Conservation (phyloP, 495 filamentous ascomycete genomes). For the Aspergillus funiculosus region DNA sequence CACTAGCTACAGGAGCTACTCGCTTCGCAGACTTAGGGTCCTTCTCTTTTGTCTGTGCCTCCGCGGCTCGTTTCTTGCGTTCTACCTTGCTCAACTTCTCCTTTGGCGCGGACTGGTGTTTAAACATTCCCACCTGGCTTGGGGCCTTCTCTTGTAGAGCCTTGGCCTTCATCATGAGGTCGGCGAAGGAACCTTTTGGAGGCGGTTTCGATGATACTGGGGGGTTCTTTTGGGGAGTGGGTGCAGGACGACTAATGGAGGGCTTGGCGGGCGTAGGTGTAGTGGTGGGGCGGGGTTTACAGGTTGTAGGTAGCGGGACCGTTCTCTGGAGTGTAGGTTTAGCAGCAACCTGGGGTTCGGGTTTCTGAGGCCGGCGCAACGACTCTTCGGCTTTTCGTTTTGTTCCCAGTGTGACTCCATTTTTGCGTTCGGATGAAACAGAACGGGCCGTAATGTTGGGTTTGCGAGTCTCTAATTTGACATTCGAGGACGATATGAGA, state of each 20-base stretch:
- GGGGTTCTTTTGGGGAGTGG: constrained; percentile 18
- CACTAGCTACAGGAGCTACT: constrained; percentile 16
- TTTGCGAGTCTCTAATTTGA: constrained; percentile 27
- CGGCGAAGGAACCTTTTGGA: constrained; percentile 40
- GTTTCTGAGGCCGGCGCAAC: constrained; percentile 27
- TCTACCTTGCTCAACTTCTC: constrained; percentile 37
- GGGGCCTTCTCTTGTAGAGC: constrained; percentile 33
- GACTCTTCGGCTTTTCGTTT: constrained; percentile 45
- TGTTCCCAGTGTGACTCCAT: constrained; percentile 23
- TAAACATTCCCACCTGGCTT: constrained; percentile 30
- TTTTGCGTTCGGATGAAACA: constrained; percentile 18
- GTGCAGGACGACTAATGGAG: constrained; percentile 15
- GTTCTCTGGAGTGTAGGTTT: constrained; percentile 13
- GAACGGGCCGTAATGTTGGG: constrained; percentile 12
- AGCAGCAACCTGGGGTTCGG: constrained; percentile 18
- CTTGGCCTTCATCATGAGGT: constrained; percentile 39
- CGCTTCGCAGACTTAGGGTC: constrained; percentile 26
- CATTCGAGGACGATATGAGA: constrained; percentile 22
- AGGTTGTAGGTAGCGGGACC: constrained; percentile 4
- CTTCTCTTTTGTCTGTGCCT: constrained; percentile 33
- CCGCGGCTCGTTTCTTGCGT: constrained; percentile 34
- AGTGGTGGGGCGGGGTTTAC: constrained; percentile 20
- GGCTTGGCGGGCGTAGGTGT: constrained; percentile 19
- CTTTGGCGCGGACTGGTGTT: constrained; percentile 34
- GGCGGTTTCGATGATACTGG: constrained; percentile 32